Conservation (phyloP, 371 early-diverging fungal species). For the Chytridium lagenaria region DNA sequence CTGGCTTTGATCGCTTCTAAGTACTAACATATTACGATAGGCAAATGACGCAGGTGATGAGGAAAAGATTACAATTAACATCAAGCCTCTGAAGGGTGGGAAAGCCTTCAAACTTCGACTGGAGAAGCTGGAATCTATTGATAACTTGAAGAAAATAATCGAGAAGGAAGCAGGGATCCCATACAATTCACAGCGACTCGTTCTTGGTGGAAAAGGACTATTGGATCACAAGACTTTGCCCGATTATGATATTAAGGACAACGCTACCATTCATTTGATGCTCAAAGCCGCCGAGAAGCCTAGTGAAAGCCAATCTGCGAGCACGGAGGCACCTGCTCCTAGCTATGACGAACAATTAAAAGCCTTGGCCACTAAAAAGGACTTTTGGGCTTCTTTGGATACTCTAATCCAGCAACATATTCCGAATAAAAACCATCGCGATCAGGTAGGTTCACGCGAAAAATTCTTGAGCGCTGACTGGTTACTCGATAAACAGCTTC, state of each 20-base stretch:
- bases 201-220: slow-evolving; percentile 26
- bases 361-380: background rate
- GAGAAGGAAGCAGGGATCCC: background rate
- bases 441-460: no score
- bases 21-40: background rate
- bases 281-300: slow-evolving; percentile 9
- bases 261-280: slow-evolving; percentile 23
- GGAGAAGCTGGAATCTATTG: slow-evolving; percentile 8
- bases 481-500: no score
- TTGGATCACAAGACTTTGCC: slow-evolving; percentile 19
- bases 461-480: no score
- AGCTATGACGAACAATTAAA: background rate
- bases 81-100: slow-evolving; percentile 26
- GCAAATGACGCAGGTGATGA: background rate
- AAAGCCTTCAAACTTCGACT: background rate
- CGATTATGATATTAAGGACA: slow-evolving; percentile 20
- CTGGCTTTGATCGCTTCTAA: background rate
- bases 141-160: slow-evolving; percentile 18
- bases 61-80: background rate
- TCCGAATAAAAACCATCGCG: background rate
- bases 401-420: background rate
- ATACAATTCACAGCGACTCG: slow-evolving; percentile 11
- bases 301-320: background rate
- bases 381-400: background rate
- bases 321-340: background rate